These are phyloP conservation scores for Stagonosporopsis cucurbitacearum DNA, from an alignment of 2,329 filamentous ascomycete genomes.

Conservation along the genomic window DNA sequence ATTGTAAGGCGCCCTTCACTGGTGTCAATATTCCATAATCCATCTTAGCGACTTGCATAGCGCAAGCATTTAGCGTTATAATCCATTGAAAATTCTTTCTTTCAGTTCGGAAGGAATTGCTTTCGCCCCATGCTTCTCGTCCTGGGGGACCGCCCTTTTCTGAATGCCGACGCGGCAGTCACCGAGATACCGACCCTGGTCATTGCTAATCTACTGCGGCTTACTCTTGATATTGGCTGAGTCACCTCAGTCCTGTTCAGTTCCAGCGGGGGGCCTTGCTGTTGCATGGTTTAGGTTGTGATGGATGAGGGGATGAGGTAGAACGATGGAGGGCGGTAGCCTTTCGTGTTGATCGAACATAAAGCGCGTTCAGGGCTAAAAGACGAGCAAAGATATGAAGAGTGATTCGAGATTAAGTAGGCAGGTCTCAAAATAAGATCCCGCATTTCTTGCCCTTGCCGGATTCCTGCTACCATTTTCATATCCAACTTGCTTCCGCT, in stretches of 20 bases:
- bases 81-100: not conserved
- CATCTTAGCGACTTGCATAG: not conserved
- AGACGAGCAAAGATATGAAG: not conserved
- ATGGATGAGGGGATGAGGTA: not conserved
- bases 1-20: too few relatives aligned
- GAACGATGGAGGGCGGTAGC: not conserved
- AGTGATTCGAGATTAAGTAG: not conserved
- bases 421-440: not conserved
- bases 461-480: not conserved
- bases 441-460: not conserved
- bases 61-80: not conserved
- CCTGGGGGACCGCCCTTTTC: not conserved
- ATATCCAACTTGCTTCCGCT: not conserved
- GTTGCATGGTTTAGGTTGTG: not conserved
- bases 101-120: not conserved
- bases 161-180: not conserved
- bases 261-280: not conserved
- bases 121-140: not conserved
- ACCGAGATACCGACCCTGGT: not conserved
- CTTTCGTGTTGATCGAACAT: not conserved
- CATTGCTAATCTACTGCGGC: not conserved
- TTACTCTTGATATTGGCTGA: not conserved
- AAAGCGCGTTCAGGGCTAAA: not conserved
- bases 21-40: not conserved
- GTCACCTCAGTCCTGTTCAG: not conserved